Evolutionary conservation across 1,139 yeast genomes (phyloP), one percentile per base, ranked within the genome.

Genomic region (Candida smagusa): DNA sequence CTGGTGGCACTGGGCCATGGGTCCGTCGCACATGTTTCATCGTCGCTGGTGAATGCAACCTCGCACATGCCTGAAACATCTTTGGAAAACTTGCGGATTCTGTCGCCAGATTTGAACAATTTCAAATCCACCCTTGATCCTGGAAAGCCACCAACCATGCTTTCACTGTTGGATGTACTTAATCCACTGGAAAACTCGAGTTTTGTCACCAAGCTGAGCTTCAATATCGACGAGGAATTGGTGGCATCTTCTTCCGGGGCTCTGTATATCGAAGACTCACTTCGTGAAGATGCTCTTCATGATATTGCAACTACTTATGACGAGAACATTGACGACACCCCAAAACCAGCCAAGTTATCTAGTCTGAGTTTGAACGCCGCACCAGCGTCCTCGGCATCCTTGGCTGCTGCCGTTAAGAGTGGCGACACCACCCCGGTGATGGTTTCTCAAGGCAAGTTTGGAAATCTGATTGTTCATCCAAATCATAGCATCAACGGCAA

Each of bases 51-150:
- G 19, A 16, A 16, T 16, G 16, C 9, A 7, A 12, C 29, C 29
- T 9, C n/a, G n/a, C 27, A 24, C 27, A 9, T 11, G 6, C 12
- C 12, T 27, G 29, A 27, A 11, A 27, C 9, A 7, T n/a, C 9
- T 9, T 28, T 28, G 30, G 19, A 28, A 9, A n/a, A n/a, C 26
- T 23, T 23, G 11, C 26, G 11, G 11, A 23, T 9, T 23, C 26
- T 23, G 19, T 22, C 32, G 16, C 47, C 47, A 9, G 47, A 42
- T 22, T 36, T 45, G 32, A 38, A 29, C 35, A 40, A 39, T 26
- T 54, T 46, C 41, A 46, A 51, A 24, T 49, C 56, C 12, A 63
- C 66, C 7, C 55, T 72, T 40, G 77, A 73, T 41, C 79, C 78
- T 0, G 75, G 74, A 0, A 62, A 63, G 36, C 39, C 40, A 2